These are phyloP conservation scores for Cytauxzoon felis DNA, from an alignment of 169 alveolate genomes.

Conservation along the genomic window DNA sequence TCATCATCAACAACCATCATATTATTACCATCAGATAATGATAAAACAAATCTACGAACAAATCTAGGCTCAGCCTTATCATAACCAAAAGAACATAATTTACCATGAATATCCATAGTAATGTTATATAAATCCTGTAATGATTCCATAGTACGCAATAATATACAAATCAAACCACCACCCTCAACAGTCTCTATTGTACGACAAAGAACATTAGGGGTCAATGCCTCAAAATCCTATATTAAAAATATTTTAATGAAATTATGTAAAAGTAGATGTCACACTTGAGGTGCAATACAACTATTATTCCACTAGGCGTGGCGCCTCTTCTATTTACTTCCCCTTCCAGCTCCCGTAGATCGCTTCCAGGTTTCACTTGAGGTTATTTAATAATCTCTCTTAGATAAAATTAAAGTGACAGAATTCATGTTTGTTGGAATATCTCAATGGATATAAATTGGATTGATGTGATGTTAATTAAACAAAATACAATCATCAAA, in stretches of 20 bases:
- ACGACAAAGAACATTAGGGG: conserved; percentile 99
- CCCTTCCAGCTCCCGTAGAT: too few species aligned
- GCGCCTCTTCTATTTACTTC: too few species aligned
- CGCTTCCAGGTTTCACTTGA: too few species aligned
- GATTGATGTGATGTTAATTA: too few species aligned
- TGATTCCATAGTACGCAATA: conserved; percentile 85
- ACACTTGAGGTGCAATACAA: not conserved
- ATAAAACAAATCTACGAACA: conserved; percentile 89
- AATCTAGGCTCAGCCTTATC: conserved; percentile 89
- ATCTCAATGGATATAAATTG: too few species aligned
- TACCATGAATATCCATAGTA: conserved; percentile 95
- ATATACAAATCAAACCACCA: conserved; percentile 93
- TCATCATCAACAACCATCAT: conserved; percentile 98
- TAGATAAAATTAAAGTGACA: too few species aligned
- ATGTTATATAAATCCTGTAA: conserved; percentile 77
- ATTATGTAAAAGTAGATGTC: not conserved
- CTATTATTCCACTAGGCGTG: too few species aligned
- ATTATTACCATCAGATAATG: conserved; percentile 79
- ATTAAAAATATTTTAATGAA: not conserved
- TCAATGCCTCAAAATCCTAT: conserved; percentile 98
- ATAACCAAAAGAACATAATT: conserved; percentile 84
- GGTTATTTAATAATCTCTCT: too few species aligned
- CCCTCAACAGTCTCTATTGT: conserved; percentile 99
- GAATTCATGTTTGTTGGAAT: too few species aligned
- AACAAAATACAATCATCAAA: too few species aligned